Conservation (phyloP, 176 grass and related monocot genomes). For the Eragrostis nindensis region DNA sequence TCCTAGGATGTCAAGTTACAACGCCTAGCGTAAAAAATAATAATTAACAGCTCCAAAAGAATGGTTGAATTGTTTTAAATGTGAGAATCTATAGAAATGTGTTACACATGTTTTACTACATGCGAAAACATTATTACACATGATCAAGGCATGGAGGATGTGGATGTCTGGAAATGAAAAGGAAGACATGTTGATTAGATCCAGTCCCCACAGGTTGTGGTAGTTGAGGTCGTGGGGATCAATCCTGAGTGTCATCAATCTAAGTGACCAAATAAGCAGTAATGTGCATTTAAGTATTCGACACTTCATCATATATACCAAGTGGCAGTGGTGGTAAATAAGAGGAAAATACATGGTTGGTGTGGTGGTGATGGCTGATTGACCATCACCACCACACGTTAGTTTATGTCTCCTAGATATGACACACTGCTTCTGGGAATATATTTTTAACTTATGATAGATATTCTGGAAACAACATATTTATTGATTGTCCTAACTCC, state of each 20-base stretch:
- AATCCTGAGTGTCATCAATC: not conserved
- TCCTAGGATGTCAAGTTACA: not conserved
- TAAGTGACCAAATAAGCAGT: too few relatives aligned
- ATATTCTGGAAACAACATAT: slow-evolving; percentile 18
- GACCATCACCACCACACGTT: not conserved
- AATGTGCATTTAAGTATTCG: too few relatives aligned
- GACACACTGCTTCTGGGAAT: not conserved
- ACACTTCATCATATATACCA: too few relatives aligned
- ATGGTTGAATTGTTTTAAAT: not conserved
- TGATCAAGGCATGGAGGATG: not conserved
- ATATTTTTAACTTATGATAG: not conserved
- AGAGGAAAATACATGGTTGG: too few relatives aligned
- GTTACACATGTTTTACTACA: not conserved
- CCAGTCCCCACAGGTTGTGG: not conserved
- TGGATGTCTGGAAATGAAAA: not conserved
- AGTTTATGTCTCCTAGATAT: not conserved
- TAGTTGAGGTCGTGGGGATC: not conserved
- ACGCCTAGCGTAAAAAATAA: not conserved
- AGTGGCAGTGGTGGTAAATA: too few relatives aligned
- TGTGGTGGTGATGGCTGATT: too few relatives aligned
- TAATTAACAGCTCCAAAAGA: not conserved
- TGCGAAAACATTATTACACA: not conserved
- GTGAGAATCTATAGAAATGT: not conserved
- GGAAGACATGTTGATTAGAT: not conserved
- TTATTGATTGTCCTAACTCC: slow-evolving; percentile 5